Evolutionary conservation across 2,329 filamentous ascomycete genomes (phyloP).

Genomic region (Fusarium equiseti): DNA sequence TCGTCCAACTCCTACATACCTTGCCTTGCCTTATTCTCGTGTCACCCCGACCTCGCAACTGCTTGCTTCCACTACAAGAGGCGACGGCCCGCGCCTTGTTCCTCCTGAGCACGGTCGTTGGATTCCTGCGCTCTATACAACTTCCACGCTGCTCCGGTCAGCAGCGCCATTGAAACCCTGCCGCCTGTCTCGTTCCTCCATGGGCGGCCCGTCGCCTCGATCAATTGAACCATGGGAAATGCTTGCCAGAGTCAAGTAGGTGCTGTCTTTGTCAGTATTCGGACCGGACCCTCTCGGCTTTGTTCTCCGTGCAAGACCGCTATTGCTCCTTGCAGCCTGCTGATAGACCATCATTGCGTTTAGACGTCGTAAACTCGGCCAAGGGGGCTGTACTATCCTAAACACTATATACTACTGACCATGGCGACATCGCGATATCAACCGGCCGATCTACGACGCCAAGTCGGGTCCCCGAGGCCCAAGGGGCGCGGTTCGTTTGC

Average conservation of each 20-base stretch:
- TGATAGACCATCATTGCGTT: conserved; percentile 26
- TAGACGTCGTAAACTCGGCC: conserved; percentile 60
- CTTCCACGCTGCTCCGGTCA: conserved; percentile 37
- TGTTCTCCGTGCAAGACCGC: conserved; percentile 1
- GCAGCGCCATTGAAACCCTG: conserved; percentile 31
- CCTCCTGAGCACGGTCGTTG: conserved; percentile 24
- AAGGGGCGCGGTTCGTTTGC: conserved; percentile 65
- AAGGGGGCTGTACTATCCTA: conserved; percentile 50
- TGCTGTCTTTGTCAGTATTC: conserved; percentile 41
- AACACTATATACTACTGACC: conserved; percentile 49
- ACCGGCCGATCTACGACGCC: conserved; percentile 62
- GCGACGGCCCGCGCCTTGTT: conserved; percentile 40
- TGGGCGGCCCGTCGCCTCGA: conserved; percentile 58
- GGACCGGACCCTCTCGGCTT: conserved; percentile 14
- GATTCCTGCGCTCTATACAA: conserved; percentile 24
- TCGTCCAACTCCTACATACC: conserved; percentile 42
- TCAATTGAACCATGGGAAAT: conserved; percentile 63
- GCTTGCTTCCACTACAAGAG: conserved; percentile 31
- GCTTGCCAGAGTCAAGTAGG: conserved; percentile 60
- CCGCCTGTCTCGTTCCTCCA: conserved; percentile 51
- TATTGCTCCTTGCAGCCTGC: conserved; percentile 1
- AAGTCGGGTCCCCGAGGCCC: conserved; percentile 67
- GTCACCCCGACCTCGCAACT: conserved; percentile 35
- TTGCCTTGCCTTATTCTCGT: conserved; percentile 19
- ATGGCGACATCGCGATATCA: conserved; percentile 63